These are phyloP conservation scores for Vitis rupestris DNA, from an alignment of 164 flowering plant genomes.

Conservation along the genomic window DNA sequence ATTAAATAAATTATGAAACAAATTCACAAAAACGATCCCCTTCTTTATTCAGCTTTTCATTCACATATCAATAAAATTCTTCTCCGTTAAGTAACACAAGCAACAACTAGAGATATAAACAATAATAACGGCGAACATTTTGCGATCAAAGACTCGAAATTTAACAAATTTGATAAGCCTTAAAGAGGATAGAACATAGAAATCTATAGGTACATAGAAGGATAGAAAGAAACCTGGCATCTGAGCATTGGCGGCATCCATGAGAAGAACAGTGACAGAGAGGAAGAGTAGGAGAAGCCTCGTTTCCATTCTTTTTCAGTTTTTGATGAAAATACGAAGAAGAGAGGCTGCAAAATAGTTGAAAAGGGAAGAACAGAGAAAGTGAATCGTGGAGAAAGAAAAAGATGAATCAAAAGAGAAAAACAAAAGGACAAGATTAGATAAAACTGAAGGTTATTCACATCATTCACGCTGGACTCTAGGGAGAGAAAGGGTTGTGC, in stretches of 20 bases:
- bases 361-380: neutral
- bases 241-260: constrained; percentile 38
- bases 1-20: too few relatives aligned
- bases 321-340: constrained; percentile 1
- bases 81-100: too few relatives aligned
- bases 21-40: too few relatives aligned
- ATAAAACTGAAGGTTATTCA: neutral
- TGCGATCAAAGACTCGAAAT: neutral
- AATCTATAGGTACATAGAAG: neutral
- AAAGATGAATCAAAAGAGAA: neutral
- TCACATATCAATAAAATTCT: too few relatives aligned
- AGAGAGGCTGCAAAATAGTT: constrained; percentile 9
- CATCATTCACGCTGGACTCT: neutral
- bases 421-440: neutral
- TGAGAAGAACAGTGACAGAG: constrained; percentile 22
- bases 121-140: neutral
- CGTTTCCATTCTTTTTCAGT: constrained; percentile 21
- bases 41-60: too few relatives aligned
- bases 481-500: too few relatives aligned
- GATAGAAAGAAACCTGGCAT: constrained; percentile 41
- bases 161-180: neutral
- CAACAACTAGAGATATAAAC: too few relatives aligned
- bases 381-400: neutral
- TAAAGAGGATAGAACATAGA: neutral
- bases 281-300: constrained; percentile 24